Base-by-base conservation (phyloP, 805 yeast species). In the Candida khao-thaluensis region DNA sequence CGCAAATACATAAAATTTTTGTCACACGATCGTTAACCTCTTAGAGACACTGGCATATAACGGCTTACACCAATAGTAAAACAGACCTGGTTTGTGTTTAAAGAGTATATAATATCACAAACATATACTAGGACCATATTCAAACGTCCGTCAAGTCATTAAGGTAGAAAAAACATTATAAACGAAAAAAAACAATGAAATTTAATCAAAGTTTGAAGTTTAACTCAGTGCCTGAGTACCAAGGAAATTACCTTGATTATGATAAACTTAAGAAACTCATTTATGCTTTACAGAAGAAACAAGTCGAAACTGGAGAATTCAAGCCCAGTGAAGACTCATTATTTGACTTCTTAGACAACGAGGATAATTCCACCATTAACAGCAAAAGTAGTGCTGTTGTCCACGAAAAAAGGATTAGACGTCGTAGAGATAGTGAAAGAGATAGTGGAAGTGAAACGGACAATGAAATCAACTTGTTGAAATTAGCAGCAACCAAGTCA, bases 171-270 rank as follows among this genome's bases (percentile, higher is more conserved):
- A n/a, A n/a, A n/a, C n/a, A n/a, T n/a, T n/a, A 22, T 8, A 22
- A 22, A 21, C 7, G 30, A 9, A 15, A 30, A 17, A 17, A 10
- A 10, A 12, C 16, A 12, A 73, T 73, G 79, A 73, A 73, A 59
- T 73, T 73, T 47, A 64, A 73, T 21, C 76, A 72, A 42, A 71
- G 77, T 22, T 56, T 73, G 37, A 71, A 71, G 52, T 69, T 72
- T 47, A 72, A 72, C 47, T 71, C 74, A n/a, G 79, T 73, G 24
- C 79, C 79, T 4, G 79, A 73, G 51, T 73, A 77, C 77, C 64
- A 62, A 45, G 77, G 72, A 38, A 48, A 58, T 32, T 73, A 73
- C 44, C 50, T 73, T 44, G 62, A 69, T 41, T 72, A 73, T 45
- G 64, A 72, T 6, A 69, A 70, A 8, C 58, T 81, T 47, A 81